These are phyloP conservation scores for Aspergillus tamarii DNA, from an alignment of 2,329 filamentous ascomycete species.

Conservation along the genomic window DNA sequence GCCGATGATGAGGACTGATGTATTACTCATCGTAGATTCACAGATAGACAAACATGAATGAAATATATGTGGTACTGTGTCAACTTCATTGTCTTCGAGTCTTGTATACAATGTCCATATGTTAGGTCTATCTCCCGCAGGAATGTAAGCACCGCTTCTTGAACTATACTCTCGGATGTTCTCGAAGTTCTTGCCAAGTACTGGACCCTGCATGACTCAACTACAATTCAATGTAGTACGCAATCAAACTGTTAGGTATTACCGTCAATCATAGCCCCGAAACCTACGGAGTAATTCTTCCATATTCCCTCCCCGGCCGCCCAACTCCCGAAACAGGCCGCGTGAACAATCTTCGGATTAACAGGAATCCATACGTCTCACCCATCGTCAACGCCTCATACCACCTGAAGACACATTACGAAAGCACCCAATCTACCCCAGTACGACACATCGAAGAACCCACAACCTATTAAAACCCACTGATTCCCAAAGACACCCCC, in stretches of 20 bases:
- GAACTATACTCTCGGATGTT: not conserved
- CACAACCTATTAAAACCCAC: not conserved
- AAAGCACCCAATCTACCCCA: not conserved
- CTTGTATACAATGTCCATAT: not conserved
- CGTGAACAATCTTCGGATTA: not conserved
- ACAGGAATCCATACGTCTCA: not conserved
- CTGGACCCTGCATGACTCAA: not conserved
- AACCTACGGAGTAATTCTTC: not conserved
- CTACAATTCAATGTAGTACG: not conserved
- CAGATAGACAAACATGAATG: not conserved
- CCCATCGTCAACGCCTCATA: not conserved
- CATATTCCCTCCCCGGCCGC: not conserved
- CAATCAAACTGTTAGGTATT: not conserved
- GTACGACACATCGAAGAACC: not conserved
- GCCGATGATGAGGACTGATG: conserved; percentile 54
- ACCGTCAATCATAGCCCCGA: not conserved
- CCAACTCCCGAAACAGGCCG: not conserved
- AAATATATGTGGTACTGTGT: not conserved
- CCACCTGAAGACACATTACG: not conserved
- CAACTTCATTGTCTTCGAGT: not conserved
- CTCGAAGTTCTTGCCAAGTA: not conserved
- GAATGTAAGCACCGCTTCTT: not conserved
- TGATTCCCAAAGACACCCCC: not conserved
- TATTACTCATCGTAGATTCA: not conserved
- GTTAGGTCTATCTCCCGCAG: not conserved